Conservation (phyloP, 805 yeast species). For the Yamadazyma olivae region DNA sequence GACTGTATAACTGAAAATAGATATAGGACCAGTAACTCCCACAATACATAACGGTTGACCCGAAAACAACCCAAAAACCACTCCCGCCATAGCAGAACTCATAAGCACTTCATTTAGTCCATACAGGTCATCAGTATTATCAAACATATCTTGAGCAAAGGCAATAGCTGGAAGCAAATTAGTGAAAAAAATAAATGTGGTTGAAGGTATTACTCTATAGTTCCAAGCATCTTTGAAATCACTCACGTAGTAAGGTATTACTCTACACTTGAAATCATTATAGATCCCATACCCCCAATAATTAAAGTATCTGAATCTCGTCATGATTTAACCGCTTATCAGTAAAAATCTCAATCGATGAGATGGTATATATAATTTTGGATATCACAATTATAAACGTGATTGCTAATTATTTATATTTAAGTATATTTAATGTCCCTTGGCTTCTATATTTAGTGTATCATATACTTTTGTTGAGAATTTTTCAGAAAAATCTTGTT, state of each 20-base stretch:
- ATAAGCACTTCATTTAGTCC: slow-evolving; percentile 90
- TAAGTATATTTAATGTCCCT: too few relatives aligned
- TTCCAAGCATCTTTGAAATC: slow-evolving; percentile 84
- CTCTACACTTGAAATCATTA: slow-evolving; percentile 47
- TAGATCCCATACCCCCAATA: slow-evolving; percentile 49
- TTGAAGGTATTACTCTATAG: slow-evolving; percentile 85
- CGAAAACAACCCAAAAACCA: slow-evolving; percentile 77
- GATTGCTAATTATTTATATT: too few relatives aligned
- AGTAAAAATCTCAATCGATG: background rate
- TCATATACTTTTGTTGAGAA: too few relatives aligned
- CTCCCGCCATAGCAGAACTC: slow-evolving; percentile 84
- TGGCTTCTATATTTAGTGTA: too few relatives aligned
- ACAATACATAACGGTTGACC: slow-evolving; percentile 95
- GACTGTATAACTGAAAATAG: slow-evolving; percentile 90
- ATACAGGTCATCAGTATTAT: slow-evolving; percentile 78
- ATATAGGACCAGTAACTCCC: slow-evolving; percentile 95
- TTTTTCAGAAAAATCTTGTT: too few relatives aligned
- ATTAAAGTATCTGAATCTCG: slow-evolving; percentile 12
- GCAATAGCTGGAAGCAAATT: slow-evolving; percentile 92
- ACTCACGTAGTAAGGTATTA: slow-evolving; percentile 61
- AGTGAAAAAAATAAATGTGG: slow-evolving; percentile 81
- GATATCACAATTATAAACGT: background rate
- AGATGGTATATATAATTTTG: background rate
- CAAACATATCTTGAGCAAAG: slow-evolving; percentile 96
- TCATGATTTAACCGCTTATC: slow-evolving; percentile 1